A percentile compares a stretch with the other conserved stretches of the same genome.
Evolutionary conservation across 768 basidiomycete species (phyloP).

Genomic region (Cystobasidium onofrii): DNA sequence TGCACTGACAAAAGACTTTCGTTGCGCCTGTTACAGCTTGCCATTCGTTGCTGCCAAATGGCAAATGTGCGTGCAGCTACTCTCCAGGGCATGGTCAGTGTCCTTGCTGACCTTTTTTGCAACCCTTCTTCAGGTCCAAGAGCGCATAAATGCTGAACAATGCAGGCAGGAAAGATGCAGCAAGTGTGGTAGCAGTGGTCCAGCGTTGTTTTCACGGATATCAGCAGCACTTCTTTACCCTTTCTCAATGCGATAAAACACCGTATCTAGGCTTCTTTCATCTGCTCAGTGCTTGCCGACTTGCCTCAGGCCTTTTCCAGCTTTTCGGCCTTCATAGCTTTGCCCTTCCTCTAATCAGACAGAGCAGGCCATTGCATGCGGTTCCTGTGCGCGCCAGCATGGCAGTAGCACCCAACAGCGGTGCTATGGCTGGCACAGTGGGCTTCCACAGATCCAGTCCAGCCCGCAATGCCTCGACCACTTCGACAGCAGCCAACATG

Average conservation of each 20-base stretch:
- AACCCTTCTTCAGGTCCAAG: slow-evolving; percentile 6
- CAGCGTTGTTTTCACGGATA: neutral
- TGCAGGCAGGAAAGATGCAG: neutral
- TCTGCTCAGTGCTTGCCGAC: neutral
- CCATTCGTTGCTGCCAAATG: slow-evolving; percentile 28
- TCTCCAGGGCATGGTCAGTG: neutral
- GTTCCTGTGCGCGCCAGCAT: neutral
- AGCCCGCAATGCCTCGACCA: neutral
- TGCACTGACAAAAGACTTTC: neutral
- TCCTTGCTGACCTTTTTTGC: neutral
- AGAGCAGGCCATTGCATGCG: neutral
- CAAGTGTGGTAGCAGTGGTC: neutral
- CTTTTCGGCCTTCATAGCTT: neutral
- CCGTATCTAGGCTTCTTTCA: too few relatives aligned
- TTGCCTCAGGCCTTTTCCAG: neutral
- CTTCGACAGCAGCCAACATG: neutral
- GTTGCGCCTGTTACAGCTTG: neutral
- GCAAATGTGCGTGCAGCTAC: slow-evolving; percentile 17
- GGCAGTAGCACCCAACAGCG: neutral
- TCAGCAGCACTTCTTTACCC: neutral
- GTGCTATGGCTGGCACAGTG: neutral
- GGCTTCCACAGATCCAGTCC: neutral
- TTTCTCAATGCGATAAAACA: neutral
- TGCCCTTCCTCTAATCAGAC: neutral
- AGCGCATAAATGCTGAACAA: neutral